phyloP scores from a whole-genome alignment of 805 yeast genomes.

The Pichia nakasei region DNA sequence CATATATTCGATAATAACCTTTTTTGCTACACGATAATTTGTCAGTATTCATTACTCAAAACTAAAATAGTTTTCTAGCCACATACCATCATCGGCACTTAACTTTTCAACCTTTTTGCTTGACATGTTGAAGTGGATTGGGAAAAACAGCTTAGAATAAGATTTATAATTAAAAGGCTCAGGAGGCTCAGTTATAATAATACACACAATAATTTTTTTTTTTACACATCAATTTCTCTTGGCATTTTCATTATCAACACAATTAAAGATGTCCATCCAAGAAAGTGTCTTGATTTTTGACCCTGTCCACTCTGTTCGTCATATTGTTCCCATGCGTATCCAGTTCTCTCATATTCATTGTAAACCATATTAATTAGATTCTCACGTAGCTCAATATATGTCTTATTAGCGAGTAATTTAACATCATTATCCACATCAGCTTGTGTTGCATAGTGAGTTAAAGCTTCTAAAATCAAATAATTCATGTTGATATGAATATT shows the following conservation, averaged over 20 bases:
- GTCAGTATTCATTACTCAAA: background rate
- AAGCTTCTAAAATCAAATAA: conserved; percentile 66
- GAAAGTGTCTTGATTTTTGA: conserved; percentile 77
- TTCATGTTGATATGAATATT: conserved; percentile 91
- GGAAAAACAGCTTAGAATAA: background rate
- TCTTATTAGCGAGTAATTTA: conserved; percentile 31
- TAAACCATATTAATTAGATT: conserved; percentile 64
- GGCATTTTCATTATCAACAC: conserved; percentile 82
- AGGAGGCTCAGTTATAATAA: background rate
- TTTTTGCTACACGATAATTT: conserved; percentile 1
- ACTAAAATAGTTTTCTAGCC: background rate
- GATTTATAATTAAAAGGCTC: background rate
- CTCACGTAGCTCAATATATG: conserved; percentile 51
- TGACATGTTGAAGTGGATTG: background rate
- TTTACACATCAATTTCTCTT: conserved; percentile 29
- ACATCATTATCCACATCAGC: conserved; percentile 27
- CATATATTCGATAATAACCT: conserved; percentile 25
- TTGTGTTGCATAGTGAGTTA: conserved; percentile 43
- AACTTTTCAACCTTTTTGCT: conserved; percentile 8
- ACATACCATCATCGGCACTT: conserved; percentile 13
- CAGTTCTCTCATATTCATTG: conserved; percentile 63
- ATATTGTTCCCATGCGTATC: conserved; percentile 88
- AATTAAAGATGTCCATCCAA: conserved; percentile 90
- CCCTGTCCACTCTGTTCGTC: conserved; percentile 67
- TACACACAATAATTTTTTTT: background rate